Evolutionary conservation across 2,329 filamentous ascomycete genomes (phyloP).

Genomic region (Sclerotinia subarctica): DNA sequence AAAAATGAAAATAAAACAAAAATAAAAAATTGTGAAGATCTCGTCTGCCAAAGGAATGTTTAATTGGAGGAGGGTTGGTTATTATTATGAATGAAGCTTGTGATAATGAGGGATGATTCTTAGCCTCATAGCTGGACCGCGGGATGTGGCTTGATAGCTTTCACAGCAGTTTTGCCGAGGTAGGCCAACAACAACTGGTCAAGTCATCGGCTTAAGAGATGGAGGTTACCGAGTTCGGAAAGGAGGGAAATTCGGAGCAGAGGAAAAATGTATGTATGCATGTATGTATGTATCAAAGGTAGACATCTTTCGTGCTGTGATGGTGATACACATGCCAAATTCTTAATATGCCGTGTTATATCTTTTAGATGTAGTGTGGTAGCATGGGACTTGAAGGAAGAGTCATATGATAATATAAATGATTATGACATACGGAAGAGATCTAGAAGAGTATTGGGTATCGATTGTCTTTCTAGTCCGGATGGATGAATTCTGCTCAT

Average conservation of each 20-base stretch:
- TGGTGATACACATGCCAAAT: not conserved
- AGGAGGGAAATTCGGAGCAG: conserved; percentile 4
- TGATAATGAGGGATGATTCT: conserved; percentile 4
- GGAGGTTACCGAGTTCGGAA: not conserved
- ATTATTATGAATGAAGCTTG: conserved; percentile 9
- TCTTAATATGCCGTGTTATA: not conserved
- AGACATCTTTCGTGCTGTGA: not conserved
- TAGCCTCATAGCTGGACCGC: not conserved
- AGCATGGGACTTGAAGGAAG: not conserved
- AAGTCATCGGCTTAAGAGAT: conserved; percentile 4
- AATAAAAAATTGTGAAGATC: not conserved
- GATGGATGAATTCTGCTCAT: not conserved
- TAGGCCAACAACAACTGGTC: conserved; percentile 9
- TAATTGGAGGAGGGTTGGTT: not conserved
- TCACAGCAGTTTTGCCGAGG: conserved; percentile 12
- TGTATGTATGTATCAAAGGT: not conserved
- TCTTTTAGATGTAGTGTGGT: not conserved
- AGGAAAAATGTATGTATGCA: not conserved
- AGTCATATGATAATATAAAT: conserved; percentile 15
- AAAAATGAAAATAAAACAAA: too few species aligned
- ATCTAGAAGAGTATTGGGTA: not conserved
- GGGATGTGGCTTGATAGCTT: conserved; percentile 1
- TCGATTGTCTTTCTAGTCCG: not conserved
- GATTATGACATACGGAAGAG: conserved; percentile 1
- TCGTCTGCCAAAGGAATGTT: not conserved